Evolutionary conservation across 306 rosid species (phyloP).

Genomic region (Dryas octopetala): DNA sequence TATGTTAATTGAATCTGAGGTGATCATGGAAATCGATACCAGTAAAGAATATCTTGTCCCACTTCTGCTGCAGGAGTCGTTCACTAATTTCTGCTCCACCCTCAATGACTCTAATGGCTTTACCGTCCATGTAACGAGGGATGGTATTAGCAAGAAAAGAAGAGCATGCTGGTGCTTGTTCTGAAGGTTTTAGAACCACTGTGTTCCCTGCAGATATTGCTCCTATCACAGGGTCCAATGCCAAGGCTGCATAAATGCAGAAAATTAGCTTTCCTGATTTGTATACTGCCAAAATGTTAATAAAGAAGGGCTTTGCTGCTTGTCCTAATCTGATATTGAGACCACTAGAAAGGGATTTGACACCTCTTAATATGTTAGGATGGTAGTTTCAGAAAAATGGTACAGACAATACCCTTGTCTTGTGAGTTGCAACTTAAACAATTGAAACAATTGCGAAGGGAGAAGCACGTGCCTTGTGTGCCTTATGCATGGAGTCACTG

Average conservation of each 20-base stretch:
- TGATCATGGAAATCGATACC: slow-evolving; percentile 43
- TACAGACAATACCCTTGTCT: background rate
- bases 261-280: background rate
- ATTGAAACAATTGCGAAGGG: no score
- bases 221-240: slow-evolving; percentile 87
- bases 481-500: no score
- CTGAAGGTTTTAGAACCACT: slow-evolving; percentile 73
- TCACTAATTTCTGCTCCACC: slow-evolving; percentile 61
- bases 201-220: slow-evolving; percentile 90
- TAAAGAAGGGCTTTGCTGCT: no score
- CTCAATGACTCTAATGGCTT: slow-evolving; percentile 67
- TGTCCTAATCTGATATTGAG: background rate
- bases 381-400: background rate
- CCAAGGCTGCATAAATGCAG: slow-evolving; percentile 48
- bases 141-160: slow-evolving; percentile 59
- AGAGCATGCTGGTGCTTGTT: slow-evolving; percentile 69
- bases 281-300: background rate
- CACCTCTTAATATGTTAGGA: background rate
- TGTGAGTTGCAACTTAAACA: no score
- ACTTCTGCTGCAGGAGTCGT: slow-evolving; percentile 55
- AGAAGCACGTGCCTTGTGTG: no score
- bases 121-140: slow-evolving; percentile 68
- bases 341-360: background rate
- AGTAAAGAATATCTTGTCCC: slow-evolving; percentile 94
- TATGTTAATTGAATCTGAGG: background rate